phyloP scores from a whole-genome alignment of 2,329 filamentous ascomycete species.

The Scytalidium sp. region DNA sequence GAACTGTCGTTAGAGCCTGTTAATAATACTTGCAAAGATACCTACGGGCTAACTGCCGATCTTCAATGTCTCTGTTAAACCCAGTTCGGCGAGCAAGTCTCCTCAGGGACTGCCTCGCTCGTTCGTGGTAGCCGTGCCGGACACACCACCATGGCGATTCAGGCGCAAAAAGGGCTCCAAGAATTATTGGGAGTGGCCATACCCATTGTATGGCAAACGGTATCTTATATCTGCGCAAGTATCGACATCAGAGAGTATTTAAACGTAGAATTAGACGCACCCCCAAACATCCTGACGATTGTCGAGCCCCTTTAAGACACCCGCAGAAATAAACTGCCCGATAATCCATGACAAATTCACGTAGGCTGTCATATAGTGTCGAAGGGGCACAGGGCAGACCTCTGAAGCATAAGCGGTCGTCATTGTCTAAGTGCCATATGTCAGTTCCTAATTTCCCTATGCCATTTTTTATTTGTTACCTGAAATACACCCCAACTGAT shows the following conservation, averaged over 20 bases:
- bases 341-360: constrained; percentile 49
- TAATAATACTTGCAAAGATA: background rate
- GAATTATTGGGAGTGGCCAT: constrained; percentile 41
- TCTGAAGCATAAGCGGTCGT: constrained; percentile 21
- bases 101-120: constrained; percentile 32
- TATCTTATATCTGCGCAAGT: constrained; percentile 33
- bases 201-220: constrained; percentile 45
- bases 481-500: constrained; percentile 48
- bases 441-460: background rate
- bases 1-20: constrained; percentile 23
- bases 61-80: background rate
- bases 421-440: constrained; percentile 32
- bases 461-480: background rate
- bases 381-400: constrained; percentile 19
- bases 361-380: constrained; percentile 33
- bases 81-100: background rate
- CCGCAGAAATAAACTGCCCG: constrained; percentile 42
- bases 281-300: constrained; percentile 39
- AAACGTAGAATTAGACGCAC: constrained; percentile 26
- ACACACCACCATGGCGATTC: constrained; percentile 45
- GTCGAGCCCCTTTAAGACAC: constrained; percentile 39
- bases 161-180: constrained; percentile 39
- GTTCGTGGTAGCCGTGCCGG: constrained; percentile 34
- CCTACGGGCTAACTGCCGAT: background rate
- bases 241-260: background rate